Percentiles rank a stretch among this genome's conserved stretches.
Conservation (phyloP, 352 stramenopile species). For the Phytophthora boehmeriae region DNA sequence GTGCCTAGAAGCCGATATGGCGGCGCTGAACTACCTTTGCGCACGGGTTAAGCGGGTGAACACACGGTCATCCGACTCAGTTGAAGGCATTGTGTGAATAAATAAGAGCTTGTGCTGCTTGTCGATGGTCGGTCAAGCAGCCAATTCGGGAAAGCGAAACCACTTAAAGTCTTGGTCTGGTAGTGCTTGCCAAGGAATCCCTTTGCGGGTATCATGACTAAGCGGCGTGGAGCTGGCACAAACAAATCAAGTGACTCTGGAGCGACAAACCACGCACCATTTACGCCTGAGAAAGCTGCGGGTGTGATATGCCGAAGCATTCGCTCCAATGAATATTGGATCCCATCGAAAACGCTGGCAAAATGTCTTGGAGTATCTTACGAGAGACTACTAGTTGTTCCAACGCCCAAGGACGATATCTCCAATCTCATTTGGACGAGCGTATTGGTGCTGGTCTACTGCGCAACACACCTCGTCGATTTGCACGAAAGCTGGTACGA, state of each 20-base stretch:
- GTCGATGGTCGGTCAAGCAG: slow-evolving; percentile 8
- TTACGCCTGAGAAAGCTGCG: slow-evolving; percentile 37
- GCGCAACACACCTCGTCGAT: slow-evolving; percentile 43
- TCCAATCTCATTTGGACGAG: slow-evolving; percentile 61
- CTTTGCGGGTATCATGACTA: not conserved
- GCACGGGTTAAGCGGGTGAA: slow-evolving; percentile 57
- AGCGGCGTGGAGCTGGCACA: not conserved
- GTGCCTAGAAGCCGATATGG: slow-evolving; percentile 53
- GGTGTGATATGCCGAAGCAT: slow-evolving; percentile 47
- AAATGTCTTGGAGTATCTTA: slow-evolving; percentile 48
- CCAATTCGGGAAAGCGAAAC: slow-evolving; percentile 13
- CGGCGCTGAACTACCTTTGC: slow-evolving; percentile 50
- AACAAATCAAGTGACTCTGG: slow-evolving; percentile 7
- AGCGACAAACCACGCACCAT: not conserved
- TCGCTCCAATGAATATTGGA: slow-evolving; percentile 39
- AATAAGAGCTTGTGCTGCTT: not conserved
- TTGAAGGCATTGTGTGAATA: slow-evolving; percentile 20
- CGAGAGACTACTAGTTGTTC: slow-evolving; percentile 36
- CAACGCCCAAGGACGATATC: slow-evolving; percentile 48
- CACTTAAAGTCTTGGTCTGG: too few relatives aligned
- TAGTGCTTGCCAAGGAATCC: too few relatives aligned
- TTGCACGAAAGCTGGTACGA: slow-evolving; percentile 63
- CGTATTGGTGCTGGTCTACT: slow-evolving; percentile 54
- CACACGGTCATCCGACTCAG: slow-evolving; percentile 44
- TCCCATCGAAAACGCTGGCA: slow-evolving; percentile 48